These are phyloP conservation scores for Sphaerosporella brunnea DNA, from an alignment of 495 filamentous ascomycete species.

Conservation along the genomic window DNA sequence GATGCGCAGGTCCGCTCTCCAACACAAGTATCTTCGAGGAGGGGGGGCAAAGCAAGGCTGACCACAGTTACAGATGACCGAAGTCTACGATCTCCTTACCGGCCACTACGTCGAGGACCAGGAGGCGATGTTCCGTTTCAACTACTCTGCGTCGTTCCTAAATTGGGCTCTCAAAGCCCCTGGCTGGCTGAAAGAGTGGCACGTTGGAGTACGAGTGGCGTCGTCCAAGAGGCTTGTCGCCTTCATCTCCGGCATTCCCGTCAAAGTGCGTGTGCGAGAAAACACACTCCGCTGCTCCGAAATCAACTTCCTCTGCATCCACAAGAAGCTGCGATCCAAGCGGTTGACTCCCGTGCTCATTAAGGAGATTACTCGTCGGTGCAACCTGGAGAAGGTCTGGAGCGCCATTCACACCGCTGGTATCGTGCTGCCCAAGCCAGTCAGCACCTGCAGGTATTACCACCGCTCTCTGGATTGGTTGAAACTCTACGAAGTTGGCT, in stretches of 20 bases:
- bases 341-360: conserved; percentile 82
- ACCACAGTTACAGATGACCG: conserved; percentile 36
- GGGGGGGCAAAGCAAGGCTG: too few relatives aligned
- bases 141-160: conserved; percentile 74
- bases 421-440: conserved; percentile 70
- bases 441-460: conserved; percentile 85
- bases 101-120: conserved; percentile 95
- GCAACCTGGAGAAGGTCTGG: conserved; percentile 65
- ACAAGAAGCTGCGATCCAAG: conserved; percentile 92
- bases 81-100: conserved; percentile 73
- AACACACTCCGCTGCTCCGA: conserved; percentile 62
- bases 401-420: conserved; percentile 94
- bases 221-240: conserved; percentile 69
- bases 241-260: conserved; percentile 84
- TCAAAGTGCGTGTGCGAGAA: conserved; percentile 58
- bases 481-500: conserved; percentile 84
- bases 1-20: conserved; percentile 39
- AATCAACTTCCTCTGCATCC: conserved; percentile 93
- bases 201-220: conserved; percentile 71
- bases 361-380: conserved; percentile 86
- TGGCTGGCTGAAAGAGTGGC: conserved; percentile 92
- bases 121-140: conserved; percentile 91
- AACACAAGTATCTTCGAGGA: too few relatives aligned
- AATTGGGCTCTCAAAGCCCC: conserved; percentile 89
- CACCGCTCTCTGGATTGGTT: conserved; percentile 86